Evolutionary conservation across 2,329 filamentous ascomycete species (phyloP), one percentile per base, ranked within the genome.

Genomic region (Pseudogymnoascus sp.): DNA sequence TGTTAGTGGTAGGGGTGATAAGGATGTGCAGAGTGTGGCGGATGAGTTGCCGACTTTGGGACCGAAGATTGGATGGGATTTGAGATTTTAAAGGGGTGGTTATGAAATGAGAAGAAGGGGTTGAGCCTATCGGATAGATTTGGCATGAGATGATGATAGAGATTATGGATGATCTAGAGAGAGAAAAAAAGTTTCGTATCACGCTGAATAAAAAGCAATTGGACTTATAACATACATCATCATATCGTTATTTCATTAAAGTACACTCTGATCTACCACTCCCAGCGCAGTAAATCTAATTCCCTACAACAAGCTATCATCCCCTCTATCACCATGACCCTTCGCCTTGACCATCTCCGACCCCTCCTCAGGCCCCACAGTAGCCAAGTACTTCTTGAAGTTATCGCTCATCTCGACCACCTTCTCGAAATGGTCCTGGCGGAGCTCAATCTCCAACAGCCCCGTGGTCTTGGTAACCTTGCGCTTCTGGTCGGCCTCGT

Each of bases 1-100:
- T 76, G 75, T 99, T 37, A 95, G 89, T 71, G 94, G 94, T 7
- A 82, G 94, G 68, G 94, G 94, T 65, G 94, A 99, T 76, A 99
- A 99, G 85, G 94, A 99, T 72, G 94, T 99, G 63, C 92, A 99
- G 83, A 96, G 90, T 70, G 93, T 99, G 59, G 94, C 94, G 0
- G 94, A 99, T 71, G 91, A 96, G 77, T 77, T 99, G 71, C 93
- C 93, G 16, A 89, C 82, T 67, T 75, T 99, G 64, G 93, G 94
- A 0, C 94, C 94, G 6, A 81, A 88, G 79, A 97, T 99, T 75
- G 91, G 83, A 62, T 87, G 85, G 85, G 84, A 87, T 67, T 71
- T 87, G 68, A 78, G 85, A 35, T 87, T 87, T 68, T 85, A 79
- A 71, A 71, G 9, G 12, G 36, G 18, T 6, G 14, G 3, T 1